phyloP scores from a whole-genome alignment of 148 eudicot genomes.

The Agrostemma githago region DNA sequence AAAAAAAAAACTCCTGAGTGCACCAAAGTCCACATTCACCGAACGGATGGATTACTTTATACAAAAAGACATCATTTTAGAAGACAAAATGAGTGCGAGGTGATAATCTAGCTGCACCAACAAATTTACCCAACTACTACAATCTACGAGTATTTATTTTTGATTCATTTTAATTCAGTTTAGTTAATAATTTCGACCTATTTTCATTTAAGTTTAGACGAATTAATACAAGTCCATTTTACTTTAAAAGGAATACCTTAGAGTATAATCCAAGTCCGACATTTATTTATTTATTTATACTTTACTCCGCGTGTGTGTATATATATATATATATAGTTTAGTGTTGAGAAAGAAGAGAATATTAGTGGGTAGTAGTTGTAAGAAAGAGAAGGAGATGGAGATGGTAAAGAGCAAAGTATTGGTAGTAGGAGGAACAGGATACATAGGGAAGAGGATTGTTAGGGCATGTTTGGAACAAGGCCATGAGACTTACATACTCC shows the following conservation, averaged over 20 bases:
- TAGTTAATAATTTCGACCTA: no score
- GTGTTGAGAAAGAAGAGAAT: not conserved
- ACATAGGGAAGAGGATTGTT: slow-evolving; percentile 48
- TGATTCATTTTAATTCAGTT: no score
- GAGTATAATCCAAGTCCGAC: no score
- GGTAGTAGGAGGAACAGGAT: slow-evolving; percentile 69
- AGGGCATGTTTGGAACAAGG: slow-evolving; percentile 48
- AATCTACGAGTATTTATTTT: no score
- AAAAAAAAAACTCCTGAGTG: not conserved
- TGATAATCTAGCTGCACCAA: not conserved
- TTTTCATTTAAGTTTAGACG: no score
- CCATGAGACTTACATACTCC: slow-evolving; percentile 53
- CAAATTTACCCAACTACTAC: not conserved
- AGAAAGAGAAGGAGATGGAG: slow-evolving; percentile 1
- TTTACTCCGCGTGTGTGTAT: no score
- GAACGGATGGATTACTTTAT: not conserved
- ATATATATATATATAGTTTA: no score
- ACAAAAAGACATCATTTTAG: not conserved
- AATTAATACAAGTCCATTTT: no score
- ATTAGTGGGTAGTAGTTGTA: not conserved
- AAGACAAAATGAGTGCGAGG: not conserved
- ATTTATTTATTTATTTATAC: no score
- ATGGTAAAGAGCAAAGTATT: slow-evolving; percentile 60
- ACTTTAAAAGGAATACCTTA: no score
- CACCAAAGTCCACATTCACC: not conserved